phyloP scores from a whole-genome alignment of 2,329 filamentous ascomycete species.

The Pseudogymnoascus sp. region DNA sequence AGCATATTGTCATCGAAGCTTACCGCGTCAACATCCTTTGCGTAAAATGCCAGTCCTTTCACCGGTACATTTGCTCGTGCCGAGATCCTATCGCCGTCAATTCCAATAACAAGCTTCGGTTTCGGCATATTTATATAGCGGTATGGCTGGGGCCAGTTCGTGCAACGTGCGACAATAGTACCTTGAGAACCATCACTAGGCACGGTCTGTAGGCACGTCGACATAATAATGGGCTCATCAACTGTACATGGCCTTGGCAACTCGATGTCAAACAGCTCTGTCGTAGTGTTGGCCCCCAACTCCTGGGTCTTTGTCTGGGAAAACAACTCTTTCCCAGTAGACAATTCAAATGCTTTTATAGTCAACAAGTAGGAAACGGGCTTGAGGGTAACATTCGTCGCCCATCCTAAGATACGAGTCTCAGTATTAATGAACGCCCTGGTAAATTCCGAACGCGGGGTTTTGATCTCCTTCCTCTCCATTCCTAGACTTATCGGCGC shows the following conservation, averaged over 20 bases:
- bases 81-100: constrained; percentile 34
- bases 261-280: constrained; percentile 30
- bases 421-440: constrained; percentile 41
- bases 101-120: constrained; percentile 8
- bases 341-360: background rate
- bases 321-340: background rate
- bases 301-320: background rate
- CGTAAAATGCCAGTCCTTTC: constrained; percentile 54
- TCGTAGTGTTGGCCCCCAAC: constrained; percentile 26
- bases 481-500: constrained; percentile 6
- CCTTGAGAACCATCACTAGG: constrained; percentile 25
- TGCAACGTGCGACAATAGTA: constrained; percentile 48
- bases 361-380: constrained; percentile 43
- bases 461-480: constrained; percentile 45
- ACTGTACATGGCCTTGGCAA: background rate
- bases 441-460: constrained; percentile 45
- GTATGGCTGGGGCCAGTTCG: constrained; percentile 63
- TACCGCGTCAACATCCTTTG: constrained; percentile 43
- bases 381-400: constrained; percentile 45
- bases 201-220: constrained; percentile 26
- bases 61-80: constrained; percentile 53
- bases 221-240: background rate
- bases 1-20: constrained; percentile 55
- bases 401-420: constrained; percentile 51
- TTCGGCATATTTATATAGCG: constrained; percentile 40